Evolutionary conservation across 1,284 basidiomycete species (phyloP).

Genomic region (Trametes pubescens): DNA sequence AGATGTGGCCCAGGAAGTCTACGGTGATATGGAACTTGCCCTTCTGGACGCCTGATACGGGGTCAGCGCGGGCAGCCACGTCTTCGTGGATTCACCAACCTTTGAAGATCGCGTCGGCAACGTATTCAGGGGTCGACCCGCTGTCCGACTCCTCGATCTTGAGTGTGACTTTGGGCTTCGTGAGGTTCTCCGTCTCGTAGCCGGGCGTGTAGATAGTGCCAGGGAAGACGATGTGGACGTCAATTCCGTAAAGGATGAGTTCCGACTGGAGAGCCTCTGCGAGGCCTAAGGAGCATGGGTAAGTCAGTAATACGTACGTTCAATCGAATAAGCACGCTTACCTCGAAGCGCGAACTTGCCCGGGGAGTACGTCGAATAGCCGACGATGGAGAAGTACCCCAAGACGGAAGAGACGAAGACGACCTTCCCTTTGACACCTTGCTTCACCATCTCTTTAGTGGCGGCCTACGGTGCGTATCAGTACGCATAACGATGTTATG

Average conservation of each 20-base stretch:
- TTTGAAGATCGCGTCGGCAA: conserved; percentile 68
- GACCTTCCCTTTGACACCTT: conserved; percentile 70
- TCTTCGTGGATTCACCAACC: conserved; percentile 55
- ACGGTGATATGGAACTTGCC: conserved; percentile 82
- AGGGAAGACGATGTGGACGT: conserved; percentile 89
- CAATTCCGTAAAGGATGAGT: conserved; percentile 80
- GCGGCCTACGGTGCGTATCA: conserved; percentile 59
- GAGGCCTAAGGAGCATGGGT: conserved; percentile 69
- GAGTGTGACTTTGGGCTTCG: conserved; percentile 82
- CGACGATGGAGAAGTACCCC: conserved; percentile 83
- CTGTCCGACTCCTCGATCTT: conserved; percentile 86
- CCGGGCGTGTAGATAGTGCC: conserved; percentile 88
- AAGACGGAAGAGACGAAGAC: conserved; percentile 87
- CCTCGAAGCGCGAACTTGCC: conserved; percentile 92
- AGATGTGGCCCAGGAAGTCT: conserved; percentile 73
- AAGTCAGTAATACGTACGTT: too few species aligned
- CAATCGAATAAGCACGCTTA: too few species aligned
- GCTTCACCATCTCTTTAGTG: conserved; percentile 73
- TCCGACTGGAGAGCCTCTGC: conserved; percentile 90
- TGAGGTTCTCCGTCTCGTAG: conserved; percentile 80
- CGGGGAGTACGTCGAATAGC: conserved; percentile 88
- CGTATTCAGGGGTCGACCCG: conserved; percentile 71
- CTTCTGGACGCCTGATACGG: conserved; percentile 65
- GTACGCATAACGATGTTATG: not conserved
- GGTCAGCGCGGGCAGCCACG: conserved; percentile 55